phyloP scores from a whole-genome alignment of 1,284 basidiomycete genomes.

The Cystobasidium sp. region DNA sequence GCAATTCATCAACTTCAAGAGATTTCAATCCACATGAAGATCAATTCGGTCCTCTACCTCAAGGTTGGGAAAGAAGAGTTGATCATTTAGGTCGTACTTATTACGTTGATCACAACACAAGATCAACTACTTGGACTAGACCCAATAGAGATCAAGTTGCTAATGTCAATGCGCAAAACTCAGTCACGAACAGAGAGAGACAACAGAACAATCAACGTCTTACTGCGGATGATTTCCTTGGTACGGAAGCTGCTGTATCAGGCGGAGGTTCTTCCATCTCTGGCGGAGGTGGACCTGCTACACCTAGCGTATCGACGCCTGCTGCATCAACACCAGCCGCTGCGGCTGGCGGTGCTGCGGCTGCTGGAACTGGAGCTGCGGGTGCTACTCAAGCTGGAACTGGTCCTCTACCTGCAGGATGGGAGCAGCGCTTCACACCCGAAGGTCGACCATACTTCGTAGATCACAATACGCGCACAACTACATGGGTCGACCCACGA shows the following conservation, averaged over 20 bases:
- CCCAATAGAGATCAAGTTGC: slow-evolving; percentile 60
- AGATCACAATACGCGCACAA: slow-evolving; percentile 79
- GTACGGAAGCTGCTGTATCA: slow-evolving; percentile 50
- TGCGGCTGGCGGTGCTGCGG: slow-evolving; percentile 47
- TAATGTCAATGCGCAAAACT: slow-evolving; percentile 31
- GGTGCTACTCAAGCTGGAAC: slow-evolving; percentile 73
- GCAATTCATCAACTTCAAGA: slow-evolving; percentile 63
- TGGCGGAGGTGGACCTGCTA: slow-evolving; percentile 50
- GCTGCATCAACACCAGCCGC: slow-evolving; percentile 23
- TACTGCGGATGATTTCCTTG: slow-evolving; percentile 54
- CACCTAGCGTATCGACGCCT: slow-evolving; percentile 60
- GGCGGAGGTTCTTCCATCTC: slow-evolving; percentile 44
- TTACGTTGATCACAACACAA: slow-evolving; percentile 74
- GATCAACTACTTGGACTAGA: slow-evolving; percentile 92
- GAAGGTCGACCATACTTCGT: slow-evolving; percentile 98
- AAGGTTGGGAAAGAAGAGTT: slow-evolving; percentile 89
- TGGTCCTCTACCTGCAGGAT: slow-evolving; percentile 87
- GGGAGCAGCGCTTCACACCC: slow-evolving; percentile 98
- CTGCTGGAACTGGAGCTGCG: slow-evolving; percentile 55
- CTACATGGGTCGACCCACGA: slow-evolving; percentile 97
- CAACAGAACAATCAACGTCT: slow-evolving; percentile 46
- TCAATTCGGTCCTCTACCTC: slow-evolving; percentile 77
- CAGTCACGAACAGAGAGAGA: slow-evolving; percentile 29
- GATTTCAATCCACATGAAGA: slow-evolving; percentile 83
- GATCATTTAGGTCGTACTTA: slow-evolving; percentile 87